A percentile compares a stretch with the other conserved stretches of the same genome.
phyloP scores from a whole-genome alignment of 768 basidiomycete species.

The Strobilomyces confusus region DNA sequence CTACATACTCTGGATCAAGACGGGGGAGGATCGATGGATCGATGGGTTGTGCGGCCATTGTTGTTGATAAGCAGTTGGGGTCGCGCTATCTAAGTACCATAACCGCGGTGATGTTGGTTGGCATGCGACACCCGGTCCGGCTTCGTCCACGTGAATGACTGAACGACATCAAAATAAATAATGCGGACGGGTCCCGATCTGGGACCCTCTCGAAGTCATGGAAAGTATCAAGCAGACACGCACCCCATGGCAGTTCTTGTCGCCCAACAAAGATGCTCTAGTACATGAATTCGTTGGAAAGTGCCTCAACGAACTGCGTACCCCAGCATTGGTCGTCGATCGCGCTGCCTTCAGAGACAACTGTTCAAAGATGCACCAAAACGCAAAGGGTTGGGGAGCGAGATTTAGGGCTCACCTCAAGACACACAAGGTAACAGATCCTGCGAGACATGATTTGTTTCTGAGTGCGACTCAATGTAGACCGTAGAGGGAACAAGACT shows the following conservation, averaged over 20 bases:
- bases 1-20: slow-evolving; percentile 65
- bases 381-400: slow-evolving; percentile 62
- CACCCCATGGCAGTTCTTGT: slow-evolving; percentile 40
- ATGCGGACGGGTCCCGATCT: not conserved
- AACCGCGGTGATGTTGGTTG: too few relatives aligned
- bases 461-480: slow-evolving; percentile 33
- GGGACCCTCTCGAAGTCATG: slow-evolving; percentile 13
- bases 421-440: slow-evolving; percentile 64
- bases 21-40: slow-evolving; percentile 54
- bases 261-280: slow-evolving; percentile 47
- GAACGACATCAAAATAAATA: slow-evolving; percentile 1
- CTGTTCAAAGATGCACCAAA: slow-evolving; percentile 67
- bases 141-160: not conserved
- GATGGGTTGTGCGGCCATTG: slow-evolving; percentile 43
- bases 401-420: slow-evolving; percentile 81
- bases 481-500: slow-evolving; percentile 71
- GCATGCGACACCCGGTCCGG: slow-evolving; percentile 5
- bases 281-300: slow-evolving; percentile 55
- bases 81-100: too few relatives aligned
- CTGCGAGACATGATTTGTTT: not conserved
- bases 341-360: slow-evolving; percentile 67
- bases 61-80: not conserved
- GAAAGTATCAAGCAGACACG: slow-evolving; percentile 37
- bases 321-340: slow-evolving; percentile 78
- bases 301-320: slow-evolving; percentile 54